Evolutionary conservation across 495 filamentous ascomycete species (phyloP), one percentile per base, ranked within the genome.

Genomic region (Penicillium mononematosum): DNA sequence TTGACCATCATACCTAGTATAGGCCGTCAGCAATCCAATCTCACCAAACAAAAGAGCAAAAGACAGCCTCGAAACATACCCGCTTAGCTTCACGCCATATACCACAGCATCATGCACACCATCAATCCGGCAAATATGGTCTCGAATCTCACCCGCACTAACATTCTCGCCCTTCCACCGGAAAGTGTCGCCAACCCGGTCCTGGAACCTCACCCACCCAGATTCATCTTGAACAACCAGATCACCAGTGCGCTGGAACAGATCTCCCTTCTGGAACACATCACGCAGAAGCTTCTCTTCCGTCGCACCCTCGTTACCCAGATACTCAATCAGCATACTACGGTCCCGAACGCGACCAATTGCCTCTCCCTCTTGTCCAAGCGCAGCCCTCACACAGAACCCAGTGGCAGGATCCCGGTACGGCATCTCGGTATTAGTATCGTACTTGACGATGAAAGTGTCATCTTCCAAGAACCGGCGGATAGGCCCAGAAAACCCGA

Each of bases 111-210:
- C 79, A 39, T 73, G 69, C 16, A 81, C 73, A 9, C 70, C 72
- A 0, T 70, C 63, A 47, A 81, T 73, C 25, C 66, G 63, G 32
- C 77, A 78, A 45, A 82, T 75, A 58, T 78, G 75, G 59, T 79
- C 78, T 29, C 77, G 62, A 19, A 85, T 83, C 56, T 91, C 85
- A 20, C 87, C 85, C 0, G 92, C 94, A 9, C 85, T 88, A 1
- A 96, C 90, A 59, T 97, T 98, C 74, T 98, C 93, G 19, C 83
- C 84, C 74, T 96, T 96, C 92, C 93, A 97, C 27, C 93, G 85
- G 75, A 92, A 97, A 0, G 93, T 97, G 66, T 98, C 93, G 47
- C 93, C 93, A 49, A 96, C 89, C 2, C 92, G 89, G 68, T 98
- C 93, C 53, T 84, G 81, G 71, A 98, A 98, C 63, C 78, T 92